phyloP scores from a whole-genome alignment of 345 rosid genomes.

The Salix exigua region DNA sequence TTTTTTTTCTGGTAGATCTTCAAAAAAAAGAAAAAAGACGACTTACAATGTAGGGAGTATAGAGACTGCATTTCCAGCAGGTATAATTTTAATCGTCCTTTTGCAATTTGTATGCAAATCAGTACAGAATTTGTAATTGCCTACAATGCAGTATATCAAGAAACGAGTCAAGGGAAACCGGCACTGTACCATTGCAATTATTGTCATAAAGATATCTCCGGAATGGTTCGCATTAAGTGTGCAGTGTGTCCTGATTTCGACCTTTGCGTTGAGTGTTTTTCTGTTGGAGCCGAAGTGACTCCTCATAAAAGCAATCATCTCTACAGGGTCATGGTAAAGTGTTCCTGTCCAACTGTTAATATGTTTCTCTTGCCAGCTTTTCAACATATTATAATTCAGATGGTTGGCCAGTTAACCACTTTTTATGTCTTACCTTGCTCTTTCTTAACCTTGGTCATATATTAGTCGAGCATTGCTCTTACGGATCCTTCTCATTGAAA shows the following conservation, averaged over 20 bases:
- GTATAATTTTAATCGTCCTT: slow-evolving; percentile 16
- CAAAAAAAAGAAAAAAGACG: slow-evolving; percentile 63
- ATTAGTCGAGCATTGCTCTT: not conserved
- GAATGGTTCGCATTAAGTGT: slow-evolving; percentile 77
- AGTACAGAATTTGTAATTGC: not conserved
- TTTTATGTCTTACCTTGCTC: no score
- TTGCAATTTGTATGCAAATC: not conserved
- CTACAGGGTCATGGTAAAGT: slow-evolving; percentile 73
- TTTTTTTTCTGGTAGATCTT: slow-evolving; percentile 35
- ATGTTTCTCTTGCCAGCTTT: no score
- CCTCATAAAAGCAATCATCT: slow-evolving; percentile 79
- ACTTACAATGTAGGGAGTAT: slow-evolving; percentile 38
- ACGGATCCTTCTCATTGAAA: no score
- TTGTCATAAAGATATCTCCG: slow-evolving; percentile 84
- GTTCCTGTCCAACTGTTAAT: no score
- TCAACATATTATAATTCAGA: no score
- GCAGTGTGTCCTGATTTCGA: slow-evolving; percentile 84
- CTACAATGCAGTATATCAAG: slow-evolving; percentile 37
- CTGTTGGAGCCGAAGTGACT: slow-evolving; percentile 72
- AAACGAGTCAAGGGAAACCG: slow-evolving; percentile 40
- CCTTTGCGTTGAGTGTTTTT: slow-evolving; percentile 88
- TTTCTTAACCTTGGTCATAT: not conserved
- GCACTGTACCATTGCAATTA: slow-evolving; percentile 84
- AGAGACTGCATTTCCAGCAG: slow-evolving; percentile 34
- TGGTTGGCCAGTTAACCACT: no score